A percentile compares a stretch with the other conserved stretches of the same genome.
These are phyloP conservation scores for Cajanus cajan DNA, from an alignment of 306 rosid species.

Conservation along the genomic window DNA sequence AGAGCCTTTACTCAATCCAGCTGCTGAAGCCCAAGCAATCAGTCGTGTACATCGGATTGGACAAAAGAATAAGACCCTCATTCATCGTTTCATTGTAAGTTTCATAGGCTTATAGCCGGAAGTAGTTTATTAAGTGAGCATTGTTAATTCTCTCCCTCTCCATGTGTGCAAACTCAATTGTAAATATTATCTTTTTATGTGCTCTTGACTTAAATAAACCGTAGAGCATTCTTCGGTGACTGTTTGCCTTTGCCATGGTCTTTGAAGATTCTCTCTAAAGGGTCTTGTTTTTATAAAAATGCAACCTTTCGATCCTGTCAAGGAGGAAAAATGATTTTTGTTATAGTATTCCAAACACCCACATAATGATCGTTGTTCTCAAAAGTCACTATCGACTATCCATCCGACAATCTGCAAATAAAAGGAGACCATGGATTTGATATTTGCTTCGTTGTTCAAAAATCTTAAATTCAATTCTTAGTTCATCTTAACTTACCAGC, in stretches of 20 bases:
- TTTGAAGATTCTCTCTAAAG: neutral
- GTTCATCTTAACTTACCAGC: neutral
- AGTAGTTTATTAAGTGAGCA: neutral
- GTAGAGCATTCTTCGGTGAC: neutral
- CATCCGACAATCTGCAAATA: neutral
- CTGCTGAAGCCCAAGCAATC: slow-evolving; percentile 95
- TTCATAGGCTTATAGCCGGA: neutral
- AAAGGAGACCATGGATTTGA: too few species aligned
- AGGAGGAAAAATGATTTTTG: neutral
- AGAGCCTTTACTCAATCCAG: slow-evolving; percentile 95
- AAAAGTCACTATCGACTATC: neutral
- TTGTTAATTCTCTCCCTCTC: neutral
- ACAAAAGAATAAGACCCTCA: slow-evolving; percentile 65
- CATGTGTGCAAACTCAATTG: neutral
- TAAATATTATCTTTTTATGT: neutral
- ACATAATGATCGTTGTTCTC: neutral
- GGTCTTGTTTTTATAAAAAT: neutral
- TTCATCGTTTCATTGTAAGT: slow-evolving; percentile 88
- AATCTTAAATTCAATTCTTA: neutral
- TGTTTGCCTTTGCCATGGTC: neutral
- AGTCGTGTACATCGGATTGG: slow-evolving; percentile 94
- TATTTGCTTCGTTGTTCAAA: neutral
- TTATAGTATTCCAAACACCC: neutral
- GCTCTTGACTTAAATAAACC: neutral
- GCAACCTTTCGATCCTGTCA: neutral